A percentile compares a stretch with the other conserved stretches of the same genome.
phyloP scores from a whole-genome alignment of 768 basidiomycete genomes.

The Pilatotrama ljubarskyi region DNA sequence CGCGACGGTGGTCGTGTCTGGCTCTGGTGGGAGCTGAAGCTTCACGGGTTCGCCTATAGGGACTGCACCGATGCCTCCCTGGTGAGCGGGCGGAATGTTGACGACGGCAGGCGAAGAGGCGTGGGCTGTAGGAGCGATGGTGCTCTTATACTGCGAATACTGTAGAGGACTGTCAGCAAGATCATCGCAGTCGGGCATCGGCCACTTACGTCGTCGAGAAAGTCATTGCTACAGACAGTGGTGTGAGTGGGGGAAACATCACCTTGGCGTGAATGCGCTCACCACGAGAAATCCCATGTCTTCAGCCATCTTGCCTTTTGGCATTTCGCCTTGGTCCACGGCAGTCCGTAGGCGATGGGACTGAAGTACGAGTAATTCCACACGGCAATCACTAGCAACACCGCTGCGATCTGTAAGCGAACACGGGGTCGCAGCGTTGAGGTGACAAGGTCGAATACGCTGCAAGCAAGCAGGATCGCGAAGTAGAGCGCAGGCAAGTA shows the following conservation, averaged over 20 bases:
- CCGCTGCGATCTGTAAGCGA: constrained; percentile 77
- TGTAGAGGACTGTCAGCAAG: constrained; percentile 27
- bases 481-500: constrained; percentile 98
- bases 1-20: constrained; percentile 40
- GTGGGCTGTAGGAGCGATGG: constrained; percentile 40
- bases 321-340: constrained; percentile 87
- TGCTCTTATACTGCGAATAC: constrained; percentile 57
- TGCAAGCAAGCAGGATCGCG: constrained; percentile 75
- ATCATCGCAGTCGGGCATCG: background rate
- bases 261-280: background rate
- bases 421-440: constrained; percentile 73
- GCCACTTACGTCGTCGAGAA: constrained; percentile 59
- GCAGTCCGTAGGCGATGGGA: constrained; percentile 78
- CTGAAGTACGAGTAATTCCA: constrained; percentile 81
- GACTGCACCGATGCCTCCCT: constrained; percentile 24
- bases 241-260: background rate
- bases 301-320: constrained; percentile 78
- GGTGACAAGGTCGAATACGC: constrained; percentile 84
- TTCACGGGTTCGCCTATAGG: constrained; percentile 7
- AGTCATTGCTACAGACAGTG: constrained; percentile 55
- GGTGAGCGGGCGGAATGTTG: constrained; percentile 42
- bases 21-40: constrained; percentile 1
- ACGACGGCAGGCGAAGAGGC: constrained; percentile 47
- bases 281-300: constrained; percentile 96
- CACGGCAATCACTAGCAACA: constrained; percentile 69